A percentile compares a stretch with the other conserved stretches of the same genome.
These are phyloP conservation scores for Fusarium pininemorale DNA, from an alignment of 2,329 filamentous ascomycete genomes.

Conservation along the genomic window DNA sequence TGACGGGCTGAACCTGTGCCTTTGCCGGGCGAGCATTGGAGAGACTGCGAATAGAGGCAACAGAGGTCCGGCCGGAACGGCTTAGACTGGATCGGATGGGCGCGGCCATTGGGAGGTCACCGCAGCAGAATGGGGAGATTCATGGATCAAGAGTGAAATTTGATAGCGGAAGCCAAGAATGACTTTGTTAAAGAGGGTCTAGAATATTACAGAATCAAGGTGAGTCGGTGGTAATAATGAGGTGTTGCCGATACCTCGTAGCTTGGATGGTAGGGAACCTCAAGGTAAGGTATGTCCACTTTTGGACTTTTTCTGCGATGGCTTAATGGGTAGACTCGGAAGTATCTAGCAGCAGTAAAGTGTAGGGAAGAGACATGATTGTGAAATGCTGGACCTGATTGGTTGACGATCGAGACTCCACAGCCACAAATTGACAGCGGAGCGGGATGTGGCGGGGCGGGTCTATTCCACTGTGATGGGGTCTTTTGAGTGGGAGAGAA, in stretches of 20 bases:
- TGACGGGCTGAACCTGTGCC: constrained; percentile 43
- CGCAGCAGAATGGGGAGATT: constrained; percentile 32
- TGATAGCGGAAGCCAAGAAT: background rate
- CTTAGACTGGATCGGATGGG: constrained; percentile 43
- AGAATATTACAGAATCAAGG: background rate
- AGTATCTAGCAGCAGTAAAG: constrained; percentile 17
- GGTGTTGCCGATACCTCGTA: background rate
- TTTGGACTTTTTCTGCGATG: constrained; percentile 30
- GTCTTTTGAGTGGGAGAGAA: background rate
- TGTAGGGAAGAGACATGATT: constrained; percentile 9
- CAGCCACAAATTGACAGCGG: constrained; percentile 35
- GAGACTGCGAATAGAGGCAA: constrained; percentile 40
- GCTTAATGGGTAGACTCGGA: constrained; percentile 39
- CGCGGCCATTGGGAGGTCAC: constrained; percentile 48
- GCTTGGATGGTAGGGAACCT: constrained; percentile 4
- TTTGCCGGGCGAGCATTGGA: constrained; percentile 45
- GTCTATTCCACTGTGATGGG: constrained; percentile 21
- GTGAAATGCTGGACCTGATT: constrained; percentile 9
- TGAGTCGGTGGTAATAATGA: background rate
- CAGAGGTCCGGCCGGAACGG: constrained; percentile 37
- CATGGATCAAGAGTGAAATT: constrained; percentile 30
- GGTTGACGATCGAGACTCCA: background rate
- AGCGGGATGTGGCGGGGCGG: constrained; percentile 40
- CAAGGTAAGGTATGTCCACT: constrained; percentile 29
- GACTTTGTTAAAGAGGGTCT: background rate